Conservation (phyloP, 2,329 filamentous ascomycete genomes). For the Venturia carpophila region DNA sequence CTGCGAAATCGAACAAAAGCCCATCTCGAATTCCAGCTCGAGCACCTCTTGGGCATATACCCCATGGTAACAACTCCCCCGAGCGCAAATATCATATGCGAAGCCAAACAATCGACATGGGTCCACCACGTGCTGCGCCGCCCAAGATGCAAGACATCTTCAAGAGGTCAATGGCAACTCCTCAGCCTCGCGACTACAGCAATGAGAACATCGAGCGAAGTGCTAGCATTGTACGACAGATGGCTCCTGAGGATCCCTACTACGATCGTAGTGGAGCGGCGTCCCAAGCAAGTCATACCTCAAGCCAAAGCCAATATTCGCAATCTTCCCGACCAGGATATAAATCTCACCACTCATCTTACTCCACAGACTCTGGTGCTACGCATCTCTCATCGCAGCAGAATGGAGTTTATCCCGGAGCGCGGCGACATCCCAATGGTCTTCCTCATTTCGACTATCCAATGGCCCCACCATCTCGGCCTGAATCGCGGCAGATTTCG, state of each 20-base stretch:
- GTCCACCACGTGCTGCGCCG: constrained; percentile 48
- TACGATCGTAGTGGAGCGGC: constrained; percentile 48
- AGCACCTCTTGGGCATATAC: constrained; percentile 60
- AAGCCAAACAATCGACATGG: constrained; percentile 34
- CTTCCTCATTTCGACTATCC: constrained; percentile 11
- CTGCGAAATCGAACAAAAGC: constrained; percentile 35
- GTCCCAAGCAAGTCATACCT: constrained; percentile 21
- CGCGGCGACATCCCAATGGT: constrained; percentile 2
- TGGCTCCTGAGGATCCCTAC: constrained; percentile 75
- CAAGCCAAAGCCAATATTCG: constrained; percentile 17
- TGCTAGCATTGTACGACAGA: constrained; percentile 51
- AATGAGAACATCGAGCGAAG: constrained; percentile 40
- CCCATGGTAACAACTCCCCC: constrained; percentile 70
- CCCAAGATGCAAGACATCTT: constrained; percentile 88
- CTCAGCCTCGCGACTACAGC: constrained; percentile 22
- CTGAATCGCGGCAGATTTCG: constrained; percentile 55
- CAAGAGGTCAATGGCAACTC: constrained; percentile 39
- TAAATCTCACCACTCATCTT: constrained; percentile 28
- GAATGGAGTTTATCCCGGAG: not conserved
- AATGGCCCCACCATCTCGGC: constrained; percentile 17
- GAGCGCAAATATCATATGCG: constrained; percentile 50
- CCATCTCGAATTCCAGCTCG: constrained; percentile 64
- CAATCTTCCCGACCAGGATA: constrained; percentile 18
- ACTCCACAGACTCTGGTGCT: constrained; percentile 19
- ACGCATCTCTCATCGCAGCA: not conserved